Evolutionary conservation across 2,329 filamentous ascomycete species (phyloP).

Genomic region (Cladosporium sp.): DNA sequence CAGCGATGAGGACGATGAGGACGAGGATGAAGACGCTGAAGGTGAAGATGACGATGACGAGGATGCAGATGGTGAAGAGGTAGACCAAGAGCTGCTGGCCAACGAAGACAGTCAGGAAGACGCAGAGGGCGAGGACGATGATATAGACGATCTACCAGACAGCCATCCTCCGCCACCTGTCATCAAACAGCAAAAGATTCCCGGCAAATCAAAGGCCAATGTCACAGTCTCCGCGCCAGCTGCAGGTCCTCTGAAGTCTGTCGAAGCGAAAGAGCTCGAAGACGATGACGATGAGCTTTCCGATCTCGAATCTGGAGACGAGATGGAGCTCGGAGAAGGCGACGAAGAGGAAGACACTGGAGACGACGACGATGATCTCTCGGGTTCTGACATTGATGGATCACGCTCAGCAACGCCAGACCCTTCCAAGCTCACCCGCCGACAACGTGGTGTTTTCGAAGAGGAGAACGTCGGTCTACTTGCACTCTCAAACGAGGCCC

Average conservation of each 20-base stretch:
- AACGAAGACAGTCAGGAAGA: constrained; percentile 38
- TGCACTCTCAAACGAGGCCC: constrained; percentile 64
- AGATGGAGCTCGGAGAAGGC: constrained; percentile 44
- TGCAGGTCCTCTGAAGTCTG: constrained; percentile 39
- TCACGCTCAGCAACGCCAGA: constrained; percentile 62
- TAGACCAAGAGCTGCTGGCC: constrained; percentile 25
- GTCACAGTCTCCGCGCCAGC: constrained; percentile 34
- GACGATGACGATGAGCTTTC: constrained; percentile 52
- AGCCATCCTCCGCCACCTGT: constrained; percentile 37
- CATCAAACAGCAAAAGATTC: constrained; percentile 29
- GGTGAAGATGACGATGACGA: constrained; percentile 39
- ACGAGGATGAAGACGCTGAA: constrained; percentile 43
- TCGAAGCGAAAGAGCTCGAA: constrained; percentile 54
- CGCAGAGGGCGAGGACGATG: constrained; percentile 39
- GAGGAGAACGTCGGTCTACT: constrained; percentile 48
- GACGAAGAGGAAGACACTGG: constrained; percentile 40
- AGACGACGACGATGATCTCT: constrained; percentile 48
- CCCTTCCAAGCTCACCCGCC: constrained; percentile 65
- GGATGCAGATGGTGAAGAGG: constrained; percentile 32
- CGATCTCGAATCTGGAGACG: constrained; percentile 36
- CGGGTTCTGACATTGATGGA: constrained; percentile 46
- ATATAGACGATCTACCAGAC: constrained; percentile 37
- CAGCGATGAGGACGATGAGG: constrained; percentile 32
- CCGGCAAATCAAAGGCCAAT: constrained; percentile 30
- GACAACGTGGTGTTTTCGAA: constrained; percentile 62